A percentile compares a stretch with the other conserved stretches of the same genome.
phyloP scores from a whole-genome alignment of 2,329 filamentous ascomycete genomes.

The Rhytidhysteron rufulum region DNA sequence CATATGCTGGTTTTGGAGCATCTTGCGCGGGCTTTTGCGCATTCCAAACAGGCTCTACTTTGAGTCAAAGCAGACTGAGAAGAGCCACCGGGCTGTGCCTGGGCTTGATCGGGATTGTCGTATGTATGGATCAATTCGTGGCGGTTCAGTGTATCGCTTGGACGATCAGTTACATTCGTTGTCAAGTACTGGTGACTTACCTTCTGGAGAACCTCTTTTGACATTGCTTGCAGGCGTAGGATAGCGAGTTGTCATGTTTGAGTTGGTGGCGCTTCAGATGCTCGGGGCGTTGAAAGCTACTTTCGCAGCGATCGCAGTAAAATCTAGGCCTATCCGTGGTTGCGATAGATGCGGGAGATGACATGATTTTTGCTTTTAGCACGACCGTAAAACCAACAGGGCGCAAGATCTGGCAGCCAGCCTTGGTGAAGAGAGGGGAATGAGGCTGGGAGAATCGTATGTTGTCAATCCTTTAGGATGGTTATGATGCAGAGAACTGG shows the following conservation, averaged over 20 bases:
- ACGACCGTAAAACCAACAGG: too few species aligned
- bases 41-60: slow-evolving; percentile 4
- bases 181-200: slow-evolving; percentile 15
- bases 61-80: not conserved
- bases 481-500: too few species aligned
- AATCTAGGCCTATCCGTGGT: slow-evolving; percentile 1
- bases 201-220: slow-evolving; percentile 41
- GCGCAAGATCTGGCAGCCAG: too few species aligned
- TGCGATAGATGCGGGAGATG: too few species aligned
- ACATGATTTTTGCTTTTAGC: too few species aligned
- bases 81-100: not conserved
- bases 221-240: slow-evolving; percentile 37
- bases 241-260: slow-evolving; percentile 39
- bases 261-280: slow-evolving; percentile 41
- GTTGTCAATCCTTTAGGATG: too few species aligned
- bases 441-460: too few species aligned
- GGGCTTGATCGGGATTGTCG: not conserved
- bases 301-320: slow-evolving; percentile 22
- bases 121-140: not conserved
- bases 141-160: not conserved
- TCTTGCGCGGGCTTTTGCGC: slow-evolving; percentile 6
- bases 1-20: slow-evolving; percentile 5
- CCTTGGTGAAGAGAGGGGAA: too few species aligned
- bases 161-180: not conserved
- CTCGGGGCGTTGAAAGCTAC: slow-evolving; percentile 37